Evolutionary conservation across 1,284 basidiomycete species (phyloP), one percentile per base, ranked within the genome.

Genomic region (Earliella scabrosa): DNA sequence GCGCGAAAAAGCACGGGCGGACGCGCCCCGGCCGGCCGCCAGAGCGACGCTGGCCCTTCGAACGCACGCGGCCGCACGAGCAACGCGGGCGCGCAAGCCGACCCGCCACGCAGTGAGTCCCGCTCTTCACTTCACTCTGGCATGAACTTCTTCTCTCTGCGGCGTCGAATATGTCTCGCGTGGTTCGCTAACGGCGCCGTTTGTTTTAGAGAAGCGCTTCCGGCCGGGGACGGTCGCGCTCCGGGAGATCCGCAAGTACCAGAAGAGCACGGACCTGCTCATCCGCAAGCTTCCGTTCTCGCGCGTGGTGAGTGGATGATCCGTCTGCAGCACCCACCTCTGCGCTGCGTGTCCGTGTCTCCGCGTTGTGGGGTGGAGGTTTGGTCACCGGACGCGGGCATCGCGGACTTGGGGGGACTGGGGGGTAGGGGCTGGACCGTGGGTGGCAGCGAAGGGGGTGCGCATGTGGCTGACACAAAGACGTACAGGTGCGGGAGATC

Each of bases 161-260:
- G 31, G 8, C 14, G 31, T 32, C 31, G 20, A 27, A 32, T 26
- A 20, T 36, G 21, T 10, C 6, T 35, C 27, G 23, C 20, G n/a
- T 26, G 24, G 20, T 21, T 31, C 7, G 13, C 13, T 31, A 31
- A 7, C 13, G 29, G 29, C 7, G 29, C 6, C 29, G 13, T n/a
- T n/a, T 13, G 29, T 31, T 45, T 29, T 71, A 75, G 71, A 85
- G 72, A 84, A 83, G 59, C 82, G 80, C 45, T 97, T 83, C 75
- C 81, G 91, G 60, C 94, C 95, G 0, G 95, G 95, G 3, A 95
- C 93, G 1, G 86, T 92, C 57, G 95, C 95, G 26, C 77, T 98
- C 54, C 83, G 90, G 34, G 95, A 98, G 76, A 97, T 98, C 52
- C 82, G 95, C 61, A 92, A 90, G 69, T 97, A 96, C 73, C 95